Conservation (phyloP, 1,284 basidiomycete species). For the Filobasidium uniguttulatum region DNA sequence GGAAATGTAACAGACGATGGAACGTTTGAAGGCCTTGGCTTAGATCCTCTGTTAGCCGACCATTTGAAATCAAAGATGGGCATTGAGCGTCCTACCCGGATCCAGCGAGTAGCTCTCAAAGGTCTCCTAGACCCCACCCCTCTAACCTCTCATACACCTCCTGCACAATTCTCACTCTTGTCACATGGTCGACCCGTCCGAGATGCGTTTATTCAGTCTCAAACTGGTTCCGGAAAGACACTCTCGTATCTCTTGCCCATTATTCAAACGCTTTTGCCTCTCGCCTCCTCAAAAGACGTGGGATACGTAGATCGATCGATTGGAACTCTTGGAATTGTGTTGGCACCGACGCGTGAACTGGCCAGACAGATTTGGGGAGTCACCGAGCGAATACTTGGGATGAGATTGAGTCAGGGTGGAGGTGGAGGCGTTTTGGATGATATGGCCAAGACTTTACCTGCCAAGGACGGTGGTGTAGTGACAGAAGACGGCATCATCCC, state of each 20-base stretch:
- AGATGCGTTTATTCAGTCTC: conserved; percentile 90
- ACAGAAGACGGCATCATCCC: conserved; percentile 34
- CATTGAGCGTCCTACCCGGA: conserved; percentile 75
- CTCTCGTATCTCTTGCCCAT: conserved; percentile 89
- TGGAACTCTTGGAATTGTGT: conserved; percentile 83
- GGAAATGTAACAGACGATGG: conserved; percentile 42
- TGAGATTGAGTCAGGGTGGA: conserved; percentile 6
- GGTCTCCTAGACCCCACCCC: conserved; percentile 45
- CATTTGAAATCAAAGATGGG: conserved; percentile 72
- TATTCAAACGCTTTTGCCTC: conserved; percentile 78
- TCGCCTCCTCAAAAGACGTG: conserved; percentile 47
- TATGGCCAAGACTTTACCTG: not conserved
- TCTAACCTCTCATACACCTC: conserved; percentile 22
- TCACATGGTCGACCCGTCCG: conserved; percentile 27
- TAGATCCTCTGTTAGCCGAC: conserved; percentile 65
- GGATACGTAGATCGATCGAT: conserved; percentile 66
- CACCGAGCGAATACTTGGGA: conserved; percentile 48
- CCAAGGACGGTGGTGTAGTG: not conserved
- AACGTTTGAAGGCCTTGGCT: conserved; percentile 57
- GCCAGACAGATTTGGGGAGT: conserved; percentile 97
- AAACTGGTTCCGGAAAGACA: conserved; percentile 97
- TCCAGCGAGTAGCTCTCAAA: conserved; percentile 71
- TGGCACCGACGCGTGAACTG: conserved; percentile 89
- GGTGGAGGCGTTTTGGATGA: conserved; percentile 1
- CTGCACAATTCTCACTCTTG: conserved; percentile 24